These are phyloP conservation scores for Dioscorea cayenensis DNA, from an alignment of 116 monocot species.

Conservation along the genomic window DNA sequence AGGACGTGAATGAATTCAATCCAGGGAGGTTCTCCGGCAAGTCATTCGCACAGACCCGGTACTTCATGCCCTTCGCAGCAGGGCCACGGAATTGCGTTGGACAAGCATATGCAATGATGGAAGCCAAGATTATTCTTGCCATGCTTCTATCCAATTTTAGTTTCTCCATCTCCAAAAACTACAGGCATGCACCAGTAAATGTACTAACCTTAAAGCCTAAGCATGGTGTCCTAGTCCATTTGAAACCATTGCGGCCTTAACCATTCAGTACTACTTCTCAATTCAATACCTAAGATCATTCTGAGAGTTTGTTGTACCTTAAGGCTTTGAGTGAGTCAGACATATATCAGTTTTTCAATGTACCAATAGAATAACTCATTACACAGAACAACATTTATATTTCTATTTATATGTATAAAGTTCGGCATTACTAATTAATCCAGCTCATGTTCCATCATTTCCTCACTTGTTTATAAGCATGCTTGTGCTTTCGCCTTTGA, in stretches of 20 bases:
- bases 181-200: constrained; percentile 81
- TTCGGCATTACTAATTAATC: too few species aligned
- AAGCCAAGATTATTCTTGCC: constrained; percentile 85
- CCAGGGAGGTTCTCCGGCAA: constrained; percentile 61
- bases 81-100: constrained; percentile 95
- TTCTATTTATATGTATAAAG: too few species aligned
- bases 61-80: constrained; percentile 83
- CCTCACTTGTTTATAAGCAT: background rate
- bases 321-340: background rate
- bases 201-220: constrained; percentile 90
- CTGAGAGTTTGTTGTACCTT: background rate
- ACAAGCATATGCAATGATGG: constrained; percentile 91
- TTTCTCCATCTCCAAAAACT: constrained; percentile 78
- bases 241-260: constrained; percentile 26
- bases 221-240: constrained; percentile 61
- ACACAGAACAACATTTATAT: background rate
- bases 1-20: constrained; percentile 80
- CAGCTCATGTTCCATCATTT: too few species aligned
- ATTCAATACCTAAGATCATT: background rate
- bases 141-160: constrained; percentile 69
- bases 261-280: background rate
- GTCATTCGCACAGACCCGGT: constrained; percentile 46
- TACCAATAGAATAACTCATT: background rate
- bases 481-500: background rate
- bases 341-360: background rate